Base-by-base conservation (phyloP, 176 grass and related monocot genomes). In the Cenchrus fungigraminus region DNA sequence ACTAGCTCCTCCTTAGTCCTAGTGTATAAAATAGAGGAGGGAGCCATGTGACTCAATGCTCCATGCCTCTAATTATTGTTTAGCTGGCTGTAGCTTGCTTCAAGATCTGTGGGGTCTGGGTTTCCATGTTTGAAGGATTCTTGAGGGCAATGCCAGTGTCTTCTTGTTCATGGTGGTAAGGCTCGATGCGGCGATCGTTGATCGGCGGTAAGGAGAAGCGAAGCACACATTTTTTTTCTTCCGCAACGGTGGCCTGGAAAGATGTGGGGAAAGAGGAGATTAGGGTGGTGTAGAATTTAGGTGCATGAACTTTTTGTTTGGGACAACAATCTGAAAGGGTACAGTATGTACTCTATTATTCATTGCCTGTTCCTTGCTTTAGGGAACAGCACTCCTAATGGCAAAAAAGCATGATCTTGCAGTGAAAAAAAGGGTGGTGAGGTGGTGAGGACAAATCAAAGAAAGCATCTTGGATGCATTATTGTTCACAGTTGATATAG, bases 401-500 rank as follows among this genome's bases (percentile, higher is more conserved):
- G 73, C 29, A 68, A 32, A 49, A 50, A 59, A n/a, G 50, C 59
- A 19, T 45, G 55, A 51, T 53, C 72, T 52, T 90, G 78, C 65
- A 47, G 56, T 71, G 72, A 71, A 44, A 66, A 84, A 34, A 59
- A 32, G 28, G 25, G 71, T 10, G 20, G 19, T 70, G 63, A 51
- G 80, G 66, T 14, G 53, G 65, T 37, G 66, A 82, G 57, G 75
- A 52, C 71, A 87, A 55, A 28, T 81, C 66, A 77, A 79, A 46
- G 51, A 68, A 45, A 73, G 66, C 58, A 73, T 82, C 82, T 47
- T 88, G 73, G 43, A 80, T 89, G 62, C 61, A 88, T 90, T 87
- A 88, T 91, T 91, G 78, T 80, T 88, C 53, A 80, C 88, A 82
- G 68, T 91, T 84, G 82, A 76, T 14, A 71, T 84, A 83, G 80